A percentile compares a stretch with the other conserved stretches of the same genome.
These are phyloP conservation scores for Plenodomus tracheiphilus DNA, from an alignment of 2,329 filamentous ascomycete genomes.

Conservation along the genomic window DNA sequence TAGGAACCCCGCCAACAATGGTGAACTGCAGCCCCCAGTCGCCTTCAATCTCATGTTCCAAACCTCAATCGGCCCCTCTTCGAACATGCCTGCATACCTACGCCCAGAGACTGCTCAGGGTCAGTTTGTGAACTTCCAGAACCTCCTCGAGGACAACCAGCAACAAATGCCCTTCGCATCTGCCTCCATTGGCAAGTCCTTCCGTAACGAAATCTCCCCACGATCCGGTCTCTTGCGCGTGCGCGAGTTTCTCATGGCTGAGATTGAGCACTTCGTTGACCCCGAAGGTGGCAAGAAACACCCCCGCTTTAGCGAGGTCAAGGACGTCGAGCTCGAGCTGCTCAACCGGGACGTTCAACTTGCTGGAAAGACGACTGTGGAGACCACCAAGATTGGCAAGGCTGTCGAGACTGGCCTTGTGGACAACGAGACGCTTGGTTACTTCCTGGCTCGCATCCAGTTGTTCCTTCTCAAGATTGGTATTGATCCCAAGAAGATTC, in stretches of 20 bases:
- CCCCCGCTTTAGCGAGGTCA: conserved; percentile 80
- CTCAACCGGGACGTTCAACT: conserved; percentile 85
- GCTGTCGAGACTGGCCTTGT: conserved; percentile 82
- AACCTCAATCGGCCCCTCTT: conserved; percentile 89
- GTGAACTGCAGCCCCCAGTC: conserved; percentile 77
- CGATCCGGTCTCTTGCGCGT: conserved; percentile 89
- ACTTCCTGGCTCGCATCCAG: conserved; percentile 93
- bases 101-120: conserved; percentile 92
- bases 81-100: conserved; percentile 70
- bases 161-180: conserved; percentile 95
- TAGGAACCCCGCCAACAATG: conserved; percentile 80
- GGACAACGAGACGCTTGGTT: conserved; percentile 96
- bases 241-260: conserved; percentile 97
- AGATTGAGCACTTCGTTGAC: conserved; percentile 98
- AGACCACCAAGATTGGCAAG: conserved; percentile 77
- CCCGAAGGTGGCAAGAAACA: conserved; percentile 95
- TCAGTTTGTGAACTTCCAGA: conserved; percentile 96
- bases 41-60: conserved; percentile 99
- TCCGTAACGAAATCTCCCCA: conserved; percentile 97
- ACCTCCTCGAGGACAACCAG: conserved; percentile 95
- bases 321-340: conserved; percentile 79
- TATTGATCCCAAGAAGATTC: conserved; percentile 82
- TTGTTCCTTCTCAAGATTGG: conserved; percentile 88
- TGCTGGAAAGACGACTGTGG: conserved; percentile 76
- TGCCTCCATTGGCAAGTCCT: conserved; percentile 95